Conservation (phyloP, 2,329 filamentous ascomycete genomes). For the Colletotrichum tanaceti region DNA sequence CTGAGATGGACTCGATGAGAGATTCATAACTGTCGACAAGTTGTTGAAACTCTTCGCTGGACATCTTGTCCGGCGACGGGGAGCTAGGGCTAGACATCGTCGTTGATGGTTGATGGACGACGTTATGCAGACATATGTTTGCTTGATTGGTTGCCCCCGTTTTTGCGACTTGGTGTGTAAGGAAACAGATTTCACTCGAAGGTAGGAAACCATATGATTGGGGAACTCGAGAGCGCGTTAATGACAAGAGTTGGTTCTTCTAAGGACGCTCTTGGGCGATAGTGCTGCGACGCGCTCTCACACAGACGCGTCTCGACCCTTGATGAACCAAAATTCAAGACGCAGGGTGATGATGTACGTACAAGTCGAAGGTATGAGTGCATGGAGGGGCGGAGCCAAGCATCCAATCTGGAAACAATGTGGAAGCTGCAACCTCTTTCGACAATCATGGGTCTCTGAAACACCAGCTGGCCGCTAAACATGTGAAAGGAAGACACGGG, state of each 20-base stretch:
- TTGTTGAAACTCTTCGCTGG: slow-evolving; percentile 50
- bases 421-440: slow-evolving; percentile 3
- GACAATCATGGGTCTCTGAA: slow-evolving; percentile 4
- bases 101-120: neutral
- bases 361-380: neutral
- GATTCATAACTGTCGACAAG: slow-evolving; percentile 54
- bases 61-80: slow-evolving; percentile 43
- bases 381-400: neutral
- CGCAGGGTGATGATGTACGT: neutral
- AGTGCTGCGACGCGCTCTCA: neutral
- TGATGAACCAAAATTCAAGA: neutral
- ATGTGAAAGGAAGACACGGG: slow-evolving; percentile 22
- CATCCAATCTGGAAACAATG: neutral
- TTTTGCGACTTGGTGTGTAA: neutral
- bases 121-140: neutral
- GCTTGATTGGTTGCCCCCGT: neutral
- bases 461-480: neutral
- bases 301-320: neutral
- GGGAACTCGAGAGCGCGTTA: neutral
- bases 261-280: neutral
- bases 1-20: slow-evolving; percentile 58
- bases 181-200: neutral
- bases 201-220: neutral
- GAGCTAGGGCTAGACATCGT: slow-evolving; percentile 22
- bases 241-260: neutral